Base-by-base conservation (phyloP, 768 basidiomycete species). In the Leccinellum luteum region DNA sequence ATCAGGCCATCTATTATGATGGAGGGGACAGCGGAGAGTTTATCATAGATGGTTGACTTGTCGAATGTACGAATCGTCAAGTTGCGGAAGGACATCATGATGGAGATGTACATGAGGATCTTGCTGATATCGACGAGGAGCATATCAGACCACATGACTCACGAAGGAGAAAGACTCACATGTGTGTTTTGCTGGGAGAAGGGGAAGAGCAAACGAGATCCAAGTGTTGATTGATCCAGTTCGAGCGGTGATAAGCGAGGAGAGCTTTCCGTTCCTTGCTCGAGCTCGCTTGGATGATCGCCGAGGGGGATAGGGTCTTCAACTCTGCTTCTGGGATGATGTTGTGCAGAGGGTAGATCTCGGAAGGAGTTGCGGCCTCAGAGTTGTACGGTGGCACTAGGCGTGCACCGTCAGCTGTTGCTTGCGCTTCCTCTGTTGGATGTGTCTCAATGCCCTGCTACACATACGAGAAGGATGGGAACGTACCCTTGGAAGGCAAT, bases 301-400 rank as follows among this genome's bases (percentile, higher is more conserved):
- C 71, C 27, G 76, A 72, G 38, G 85, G 64, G 15, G 84, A 80
- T 21, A 97, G 76, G 1, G 86, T 79, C 57, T 87, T 85, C 81
- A 90, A 88, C 72, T 97, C 95, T 12, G 79, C 79, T 55, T 90
- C 85, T 0, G 92, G 85, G 35, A 97, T 87, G 66, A 98, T 82
- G 43, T 81, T 79, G 66, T 90, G 84, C 51, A 91, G 69, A 12
- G 84, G 79, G 67, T 93, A 94, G 17, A 88, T 75, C 52, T 93
- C 86, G n/a, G 82, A 79, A 1, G 90, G 86, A 15, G 85, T 80
- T 34, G 75, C 74, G 0, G 96, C 92, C 23, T 79, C 74, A 13
- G 79, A 69, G 61, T 91, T 81, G 66, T 88, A 89, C 2, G 82
- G 79, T 4, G 96, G 96, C 30, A 97, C 85, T 30, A 89, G 81